Conservation (phyloP, 768 basidiomycete species). For the Exidia glandulosa region DNA sequence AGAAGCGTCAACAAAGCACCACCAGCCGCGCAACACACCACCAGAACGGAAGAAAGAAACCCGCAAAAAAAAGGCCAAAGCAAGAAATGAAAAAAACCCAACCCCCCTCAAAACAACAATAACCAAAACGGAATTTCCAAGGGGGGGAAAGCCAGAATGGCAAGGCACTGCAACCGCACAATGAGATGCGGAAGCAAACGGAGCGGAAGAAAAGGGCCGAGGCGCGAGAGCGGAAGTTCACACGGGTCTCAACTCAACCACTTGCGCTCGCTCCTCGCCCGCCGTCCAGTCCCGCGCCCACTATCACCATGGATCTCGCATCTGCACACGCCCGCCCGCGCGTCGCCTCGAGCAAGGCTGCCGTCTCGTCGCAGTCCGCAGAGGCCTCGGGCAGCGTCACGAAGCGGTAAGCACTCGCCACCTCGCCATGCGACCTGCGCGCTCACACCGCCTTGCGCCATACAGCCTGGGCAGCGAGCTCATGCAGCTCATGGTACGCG, state of each 20-base stretch:
- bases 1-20: too few relatives aligned
- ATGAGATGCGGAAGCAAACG: too few relatives aligned
- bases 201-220: too few relatives aligned
- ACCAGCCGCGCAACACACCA: too few relatives aligned
- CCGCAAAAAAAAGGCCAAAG: too few relatives aligned
- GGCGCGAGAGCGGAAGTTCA: too few relatives aligned
- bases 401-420: constrained; percentile 46
- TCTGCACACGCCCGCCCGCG: background rate
- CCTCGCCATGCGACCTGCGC: background rate
- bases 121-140: too few relatives aligned
- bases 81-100: too few relatives aligned
- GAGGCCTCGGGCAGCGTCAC: constrained; percentile 69
- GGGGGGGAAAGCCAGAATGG: too few relatives aligned
- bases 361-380: constrained; percentile 37
- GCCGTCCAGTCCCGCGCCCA: background rate
- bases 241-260: background rate
- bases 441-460: constrained; percentile 3
- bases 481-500: constrained; percentile 76
- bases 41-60: too few relatives aligned
- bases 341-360: constrained; percentile 34
- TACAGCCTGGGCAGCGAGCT: constrained; percentile 74
- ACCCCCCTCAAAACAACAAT: too few relatives aligned
- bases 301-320: background rate
- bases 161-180: too few relatives aligned
- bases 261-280: background rate